Evolutionary conservation across 1,139 yeast species (phyloP), one percentile per base, ranked within the genome.

Genomic region (Scheffersomyces titani): DNA sequence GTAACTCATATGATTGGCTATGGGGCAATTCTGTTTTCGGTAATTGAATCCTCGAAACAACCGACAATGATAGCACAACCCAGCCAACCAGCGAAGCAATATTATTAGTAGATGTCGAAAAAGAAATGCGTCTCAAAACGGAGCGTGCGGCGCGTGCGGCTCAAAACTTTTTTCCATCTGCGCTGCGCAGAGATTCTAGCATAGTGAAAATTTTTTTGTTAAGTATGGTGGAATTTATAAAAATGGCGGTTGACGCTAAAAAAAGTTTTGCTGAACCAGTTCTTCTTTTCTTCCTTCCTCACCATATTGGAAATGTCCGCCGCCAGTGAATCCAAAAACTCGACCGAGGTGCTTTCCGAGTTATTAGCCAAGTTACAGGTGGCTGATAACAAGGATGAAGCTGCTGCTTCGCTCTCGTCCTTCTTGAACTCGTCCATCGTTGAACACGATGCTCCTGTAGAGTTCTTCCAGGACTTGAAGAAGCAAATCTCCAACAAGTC

Each of bases 401-500:
- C 97, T 74, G 96, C 98, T 74, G 77, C 89, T 71, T 92, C 91
- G 76, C 90, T 94, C 72, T 87, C 98, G 66, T 87, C 96, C 63
- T 93, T 94, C 84, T 86, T 94, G 80, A 94, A 93, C 82, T 96
- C 98, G 67, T 91, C 96, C 72, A 92, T 93, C 80, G 94, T 93
- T 77, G 99, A 94, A 84, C 98, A 94, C 81, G 98, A 93, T 81
- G 96, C 93, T 67, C 99, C 99, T 71, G 88, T 83, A 72, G 88
- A 87, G 74, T 92, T 93, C 85, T 91, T 93, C 77, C 77, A 76
- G 61, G 87, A 89, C 75, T 86, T 94, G 76, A 82, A 84, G 77
- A 85, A 84, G 71, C 88, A 96, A 69, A 81, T 93, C 72, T 81
- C 83, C 76, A 85, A 87, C 86, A 90, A 90, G 87, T 84, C 84